A percentile compares a stretch with the other conserved stretches of the same genome.
Conservation (phyloP, 139 green algal genomes). For the Bryopsis sp. region DNA sequence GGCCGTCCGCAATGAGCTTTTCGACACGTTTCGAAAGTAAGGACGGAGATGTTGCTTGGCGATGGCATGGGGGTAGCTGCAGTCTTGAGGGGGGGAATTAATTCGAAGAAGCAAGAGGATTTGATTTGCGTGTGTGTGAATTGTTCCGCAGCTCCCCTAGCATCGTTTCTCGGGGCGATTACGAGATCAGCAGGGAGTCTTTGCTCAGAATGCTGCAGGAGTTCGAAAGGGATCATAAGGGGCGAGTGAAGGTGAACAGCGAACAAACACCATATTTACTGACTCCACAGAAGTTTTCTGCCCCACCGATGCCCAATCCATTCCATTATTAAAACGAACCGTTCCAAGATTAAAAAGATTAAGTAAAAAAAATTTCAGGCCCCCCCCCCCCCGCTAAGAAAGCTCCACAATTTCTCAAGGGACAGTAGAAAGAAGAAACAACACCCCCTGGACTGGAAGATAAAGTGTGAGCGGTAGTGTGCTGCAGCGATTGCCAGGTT, state of each 20-base stretch:
- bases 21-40: slow-evolving; percentile 13
- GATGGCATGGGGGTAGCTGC: no score
- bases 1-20: slow-evolving; percentile 1
- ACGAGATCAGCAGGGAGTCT: slow-evolving; percentile 51
- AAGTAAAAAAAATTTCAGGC: no score
- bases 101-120: not conserved
- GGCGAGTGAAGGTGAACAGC: not conserved
- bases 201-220: slow-evolving; percentile 72
- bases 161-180: slow-evolving; percentile 39
- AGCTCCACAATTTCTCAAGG: no score
- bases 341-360: not conserved
- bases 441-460: no score
- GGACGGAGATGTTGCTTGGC: not conserved
- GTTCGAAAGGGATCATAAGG: slow-evolving; percentile 52
- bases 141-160: not conserved
- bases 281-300: no score
- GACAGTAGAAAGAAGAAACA: no score
- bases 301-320: no score
- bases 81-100: no score
- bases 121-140: not conserved
- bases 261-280: not conserved
- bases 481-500: no score
- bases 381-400: no score
- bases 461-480: no score
- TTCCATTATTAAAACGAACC: no score